phyloP scores from a whole-genome alignment of 371 early-diverging fungal genomes.

The Syncephalastrum monosporum region DNA sequence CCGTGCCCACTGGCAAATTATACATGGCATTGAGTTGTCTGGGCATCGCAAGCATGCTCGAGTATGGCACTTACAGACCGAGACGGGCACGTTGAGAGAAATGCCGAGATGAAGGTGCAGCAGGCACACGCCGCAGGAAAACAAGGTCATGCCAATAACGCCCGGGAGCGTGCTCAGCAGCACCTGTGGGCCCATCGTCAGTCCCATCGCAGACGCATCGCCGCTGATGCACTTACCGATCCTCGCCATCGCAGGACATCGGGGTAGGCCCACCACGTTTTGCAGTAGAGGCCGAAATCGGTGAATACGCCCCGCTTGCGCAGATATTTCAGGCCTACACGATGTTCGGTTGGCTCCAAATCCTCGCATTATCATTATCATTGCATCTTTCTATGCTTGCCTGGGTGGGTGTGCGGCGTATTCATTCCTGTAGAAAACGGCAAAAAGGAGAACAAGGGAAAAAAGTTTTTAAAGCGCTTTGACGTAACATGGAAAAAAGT shows the following conservation, averaged over 20 bases:
- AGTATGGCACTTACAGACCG: slow-evolving; percentile 32
- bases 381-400: too few relatives aligned
- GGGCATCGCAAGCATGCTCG: too few relatives aligned
- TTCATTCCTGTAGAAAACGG: too few relatives aligned
- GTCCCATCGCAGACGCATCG: not conserved
- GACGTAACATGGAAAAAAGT: too few relatives aligned
- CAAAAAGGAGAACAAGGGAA: too few relatives aligned
- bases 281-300: too few relatives aligned
- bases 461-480: too few relatives aligned
- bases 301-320: too few relatives aligned
- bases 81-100: slow-evolving; percentile 32
- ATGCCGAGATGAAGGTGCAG: slow-evolving; percentile 22
- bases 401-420: too few relatives aligned
- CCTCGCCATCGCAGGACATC: slow-evolving; percentile 44
- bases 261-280: slow-evolving; percentile 21
- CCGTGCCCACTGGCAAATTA: slow-evolving; percentile 37
- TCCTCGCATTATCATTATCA: too few relatives aligned
- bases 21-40: not conserved
- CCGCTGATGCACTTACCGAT: slow-evolving; percentile 25
- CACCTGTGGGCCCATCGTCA: slow-evolving; percentile 20
- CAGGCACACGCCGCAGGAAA: slow-evolving; percentile 30
- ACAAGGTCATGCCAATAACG: slow-evolving; percentile 24
- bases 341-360: too few relatives aligned
- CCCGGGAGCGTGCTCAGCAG: slow-evolving; percentile 32
- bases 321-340: too few relatives aligned